Base-by-base conservation (phyloP, 441 rosid genomes). In the Biscutella auriculata region DNA sequence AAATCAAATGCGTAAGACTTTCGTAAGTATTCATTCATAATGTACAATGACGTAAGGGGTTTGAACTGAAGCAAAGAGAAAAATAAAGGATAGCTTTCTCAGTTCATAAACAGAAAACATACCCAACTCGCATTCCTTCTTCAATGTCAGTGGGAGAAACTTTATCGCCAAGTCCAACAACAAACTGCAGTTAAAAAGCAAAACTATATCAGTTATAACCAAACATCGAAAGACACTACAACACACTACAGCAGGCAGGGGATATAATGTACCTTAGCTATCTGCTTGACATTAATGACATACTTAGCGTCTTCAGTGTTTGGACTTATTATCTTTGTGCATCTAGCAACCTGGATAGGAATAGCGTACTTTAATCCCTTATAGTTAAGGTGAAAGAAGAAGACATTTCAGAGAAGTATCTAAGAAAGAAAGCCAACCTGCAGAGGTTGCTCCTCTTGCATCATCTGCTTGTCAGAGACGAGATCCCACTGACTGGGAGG, bases 41-140 rank as follows among this genome's bases (percentile, higher is more conserved):
- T n/a, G 12, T 11, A 57, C 29, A 62, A 12, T 1, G 4, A 36
- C 13, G 25, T 23, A n/a, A 29, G 28, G 39, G 28, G n/a, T 15
- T 15, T n/a, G 6, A 42, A 27, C 14, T 41, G 33, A 21, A 54
- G 59, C 40, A 55, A 26, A 34, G 5, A 33, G 17, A 34, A 32
- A 29, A 13, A 13, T 0, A 36, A 8, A 27, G 5, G 28, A 25
- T 16, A 61, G 48, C 23, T 9, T 48, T 10, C 19, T 13, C 29
- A 25, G 51, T 12, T n/a, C 13, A 39, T 8, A 57, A 49, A 49
- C 11, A 62, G 39, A 13, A 54, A 56, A 70, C 81, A 42, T 76
- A 92, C 98, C 98, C 98, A 0, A 90, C 96, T 15, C 97, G 88
- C 97, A 92, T 92, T 85, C 98, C 98, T 80, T 92, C 98, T 77